Base-by-base conservation (phyloP, 1,284 basidiomycete genomes). In the Apiotrichum gamsii region DNA sequence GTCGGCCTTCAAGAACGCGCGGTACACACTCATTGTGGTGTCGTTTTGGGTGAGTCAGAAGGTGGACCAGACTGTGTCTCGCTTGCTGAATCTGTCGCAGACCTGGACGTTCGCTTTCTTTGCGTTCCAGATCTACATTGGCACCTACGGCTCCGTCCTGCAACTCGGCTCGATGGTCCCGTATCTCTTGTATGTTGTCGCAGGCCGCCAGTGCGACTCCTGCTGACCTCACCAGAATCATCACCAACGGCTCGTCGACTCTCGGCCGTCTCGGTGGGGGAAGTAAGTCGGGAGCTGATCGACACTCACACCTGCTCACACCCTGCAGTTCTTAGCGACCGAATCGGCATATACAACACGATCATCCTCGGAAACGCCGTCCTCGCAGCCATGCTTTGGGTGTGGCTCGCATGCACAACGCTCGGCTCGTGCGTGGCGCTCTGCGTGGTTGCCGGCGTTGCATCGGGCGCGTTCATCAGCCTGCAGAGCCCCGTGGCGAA, bases 101-200 rank as follows among this genome's bases (percentile, higher is more conserved):
- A 51, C 48, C 21, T 62, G 51, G 21, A 39, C 44, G 3, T 58
- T 64, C 21, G 56, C 50, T 3, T 66, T 56, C 55, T 61, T 61
- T 38, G 45, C 51, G n/a, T 58, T 59, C 32, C 51, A 57, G 15
- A 49, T 49, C 16, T 66, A 55, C 38, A 59, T 62, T 31, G 64
- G 64, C 1, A 59, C 58, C 3, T 66, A 56, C 43, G 61, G 59
- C 1, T 21, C 51, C 1, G 21, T 61, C 8, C 39, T 39, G 6
- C 59, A 60, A 13, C 45, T 59, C 20, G 51, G 53, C 5, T 45
- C 52, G 13, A 45, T 58, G 28, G 58, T 56, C 6, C 57, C 61
- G 8, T 66, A 64, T 51, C 50, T 66, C 24, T 46, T 66, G 58
- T 41, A 25, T 14, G 39, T 24, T 5, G n/a, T 10, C 4, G 4